Base-by-base conservation (phyloP, 2,329 filamentous ascomycete genomes). In the Xylaria hypoxylon region DNA sequence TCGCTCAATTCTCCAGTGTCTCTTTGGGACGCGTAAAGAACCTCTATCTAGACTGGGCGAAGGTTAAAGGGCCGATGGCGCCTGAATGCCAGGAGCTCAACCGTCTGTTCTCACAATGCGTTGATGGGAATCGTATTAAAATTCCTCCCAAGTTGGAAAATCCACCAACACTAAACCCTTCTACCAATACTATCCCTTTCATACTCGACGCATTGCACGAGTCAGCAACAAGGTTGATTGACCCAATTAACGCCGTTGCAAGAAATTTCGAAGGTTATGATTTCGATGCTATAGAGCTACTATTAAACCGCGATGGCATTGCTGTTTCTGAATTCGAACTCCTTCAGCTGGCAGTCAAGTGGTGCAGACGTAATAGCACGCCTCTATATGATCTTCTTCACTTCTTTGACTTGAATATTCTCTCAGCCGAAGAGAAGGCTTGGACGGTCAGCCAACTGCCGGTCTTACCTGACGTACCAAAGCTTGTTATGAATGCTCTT, bases 31-130 rank as follows among this genome's bases (percentile, higher is more conserved):
- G 61, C 7, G 31, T 59, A 19, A 64, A 64, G 47, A 64, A 64
- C 17, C 61, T 64, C 38, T 59, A 59, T 24, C 22, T 64, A 24
- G 61, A 64, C 44, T 64, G 61, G 61, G 61, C 35, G 19, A 58
- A 48, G 40, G 55, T 48, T 3, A 64, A 64, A 48, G 61, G 61
- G 17, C 53, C 61, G 7, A 64, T 64, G 61, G 61, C 61, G 1
- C 38, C 61, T 17, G 53, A 64, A 47, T 64, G 61, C n/a, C 61
- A 64, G 42, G 53, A 64, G 31, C 48, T 64, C 17, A 64, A 64
- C 28, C 61, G 61, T 47, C 19, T 64, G 33, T 59, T 59, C 26
- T 64, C 61, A 7, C 61, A 59, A 59, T 59, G 53, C 15, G 61
- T 64, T 8, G 61, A 64, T 53, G 61, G 61, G n/a, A 64, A 64